Percentiles rank a stretch among this genome's conserved stretches.
Evolutionary conservation across 2,329 filamentous ascomycete genomes (phyloP).

Genomic region (Hypoxylon sp.): DNA sequence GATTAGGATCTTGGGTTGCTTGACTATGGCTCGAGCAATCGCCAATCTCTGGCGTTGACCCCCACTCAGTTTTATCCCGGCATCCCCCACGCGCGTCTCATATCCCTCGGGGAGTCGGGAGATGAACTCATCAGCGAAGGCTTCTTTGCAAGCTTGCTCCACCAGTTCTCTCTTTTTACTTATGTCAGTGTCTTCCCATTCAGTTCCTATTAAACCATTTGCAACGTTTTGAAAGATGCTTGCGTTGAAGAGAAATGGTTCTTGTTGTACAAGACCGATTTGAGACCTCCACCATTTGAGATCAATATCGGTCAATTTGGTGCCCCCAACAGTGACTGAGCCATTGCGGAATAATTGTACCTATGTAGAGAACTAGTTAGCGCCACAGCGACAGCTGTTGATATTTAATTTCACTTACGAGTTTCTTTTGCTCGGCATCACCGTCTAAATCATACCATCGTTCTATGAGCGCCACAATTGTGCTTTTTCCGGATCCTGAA

Average conservation of each 20-base stretch:
- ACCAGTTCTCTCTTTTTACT: slow-evolving; percentile 64
- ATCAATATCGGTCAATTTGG: slow-evolving; percentile 70
- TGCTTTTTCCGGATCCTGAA: slow-evolving; percentile 81
- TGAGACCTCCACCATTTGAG: slow-evolving; percentile 74
- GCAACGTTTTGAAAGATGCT: slow-evolving; percentile 75
- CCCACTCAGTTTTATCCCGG: slow-evolving; percentile 76
- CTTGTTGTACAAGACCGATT: slow-evolving; percentile 77
- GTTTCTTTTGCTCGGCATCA: slow-evolving; percentile 56
- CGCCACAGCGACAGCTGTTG: background rate
- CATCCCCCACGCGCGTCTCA: slow-evolving; percentile 74
- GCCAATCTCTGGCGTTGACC: slow-evolving; percentile 77
- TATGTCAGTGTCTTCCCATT: slow-evolving; percentile 67
- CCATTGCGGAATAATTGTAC: slow-evolving; percentile 60
- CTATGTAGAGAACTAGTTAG: slow-evolving; percentile 38
- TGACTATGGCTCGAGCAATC: slow-evolving; percentile 76
- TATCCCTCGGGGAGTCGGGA: slow-evolving; percentile 69
- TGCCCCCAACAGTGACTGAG: slow-evolving; percentile 67
- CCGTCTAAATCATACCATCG: slow-evolving; percentile 77
- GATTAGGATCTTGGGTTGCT: slow-evolving; percentile 75
- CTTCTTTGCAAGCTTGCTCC: slow-evolving; percentile 68
- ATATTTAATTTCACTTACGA: slow-evolving; percentile 42
- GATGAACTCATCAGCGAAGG: slow-evolving; percentile 73
- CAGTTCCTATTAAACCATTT: slow-evolving; percentile 68
- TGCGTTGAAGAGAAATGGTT: slow-evolving; percentile 77
- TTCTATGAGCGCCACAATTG: slow-evolving; percentile 78